Evolutionary conservation across 2,329 filamentous ascomycete species (phyloP), one percentile per base, ranked within the genome.

Genomic region (Arthrobotrys conoides): DNA sequence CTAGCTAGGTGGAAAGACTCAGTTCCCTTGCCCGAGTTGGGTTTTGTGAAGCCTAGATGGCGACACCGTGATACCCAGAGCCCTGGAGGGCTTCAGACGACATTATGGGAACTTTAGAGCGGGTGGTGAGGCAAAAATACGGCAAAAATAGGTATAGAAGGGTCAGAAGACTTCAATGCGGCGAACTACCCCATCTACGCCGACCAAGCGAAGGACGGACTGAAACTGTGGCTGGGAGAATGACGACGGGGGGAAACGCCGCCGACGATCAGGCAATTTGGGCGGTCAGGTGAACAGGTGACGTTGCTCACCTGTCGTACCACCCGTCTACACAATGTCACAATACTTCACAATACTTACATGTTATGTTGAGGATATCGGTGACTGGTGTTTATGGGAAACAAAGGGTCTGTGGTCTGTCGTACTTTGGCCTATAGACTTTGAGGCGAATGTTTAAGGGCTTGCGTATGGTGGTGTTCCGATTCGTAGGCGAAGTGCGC

Each of bases 91-190:
- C 22, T 38, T 38, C 1, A 22, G 18, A 38, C 18, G 33, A 22
- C 30, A 12, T 20, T 9, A 41, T 8, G 38, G 44, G 14, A 4
- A n/a, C 20, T 18, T 24, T 8, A 46, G 36, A 24, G 6, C 24
- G 20, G 38, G 36, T 22, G 38, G 59, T 73, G 70, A 73, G 70
- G 70, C 70, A 73, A 73, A 30, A 22, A 10, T 59, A 59, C 55
- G 55, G 55, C 55, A 41, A 41, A 49, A 51, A 49, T 36, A 22
- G n/a, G n/a, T 14, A 55, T 3, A n/a, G 27, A 63, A 10, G 38
- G 57, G 71, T 76, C 71, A 76, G 71, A 59, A 59, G 65, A 70
- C 71, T 38, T 16, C 53, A 41, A 70, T 76, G 71, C 71, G 65
- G 71, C 65, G 71, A 72, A 72, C 64, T 30, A 30, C 27, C 69